These are phyloP conservation scores for Lathyrus tuberosus DNA, from an alignment of 306 rosid genomes.

Conservation along the genomic window DNA sequence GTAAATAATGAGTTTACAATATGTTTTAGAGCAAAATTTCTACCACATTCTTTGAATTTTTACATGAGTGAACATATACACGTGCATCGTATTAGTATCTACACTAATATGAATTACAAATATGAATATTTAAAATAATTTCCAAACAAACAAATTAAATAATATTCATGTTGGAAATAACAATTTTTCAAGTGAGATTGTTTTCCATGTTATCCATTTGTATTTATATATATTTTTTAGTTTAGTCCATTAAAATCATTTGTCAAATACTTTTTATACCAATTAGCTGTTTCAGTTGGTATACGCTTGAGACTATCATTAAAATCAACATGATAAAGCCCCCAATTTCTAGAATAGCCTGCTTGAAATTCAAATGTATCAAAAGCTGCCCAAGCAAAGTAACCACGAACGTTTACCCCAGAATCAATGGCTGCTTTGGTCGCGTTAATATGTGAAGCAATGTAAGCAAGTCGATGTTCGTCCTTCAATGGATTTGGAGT, in stretches of 20 bases:
- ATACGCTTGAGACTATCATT: slow-evolving; percentile 27
- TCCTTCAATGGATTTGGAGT: neutral
- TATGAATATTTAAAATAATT: too few species aligned
- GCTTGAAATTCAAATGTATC: slow-evolving; percentile 42
- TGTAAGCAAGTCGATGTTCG: neutral
- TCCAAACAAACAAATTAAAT: too few species aligned
- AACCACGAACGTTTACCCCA: slow-evolving; percentile 44
- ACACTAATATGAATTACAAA: too few species aligned
- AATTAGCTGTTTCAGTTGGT: slow-evolving; percentile 13
- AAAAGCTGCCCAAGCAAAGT: slow-evolving; percentile 39
- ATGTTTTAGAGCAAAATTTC: too few species aligned
- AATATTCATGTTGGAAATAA: neutral
- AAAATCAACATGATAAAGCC: slow-evolving; percentile 42
- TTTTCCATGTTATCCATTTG: too few species aligned
- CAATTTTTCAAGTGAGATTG: too few species aligned
- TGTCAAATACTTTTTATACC: neutral
- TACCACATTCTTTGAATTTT: too few species aligned
- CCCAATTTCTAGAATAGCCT: slow-evolving; percentile 21
- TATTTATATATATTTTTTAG: too few species aligned
- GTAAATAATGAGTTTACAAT: too few species aligned
- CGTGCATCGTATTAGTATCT: too few species aligned
- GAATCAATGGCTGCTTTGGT: slow-evolving; percentile 14
- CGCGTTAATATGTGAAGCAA: neutral
- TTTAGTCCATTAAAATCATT: too few species aligned
- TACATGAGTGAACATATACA: too few species aligned